Evolutionary conservation across 148 eudicot species (phyloP).

Genomic region (Persicaria maculosa): DNA sequence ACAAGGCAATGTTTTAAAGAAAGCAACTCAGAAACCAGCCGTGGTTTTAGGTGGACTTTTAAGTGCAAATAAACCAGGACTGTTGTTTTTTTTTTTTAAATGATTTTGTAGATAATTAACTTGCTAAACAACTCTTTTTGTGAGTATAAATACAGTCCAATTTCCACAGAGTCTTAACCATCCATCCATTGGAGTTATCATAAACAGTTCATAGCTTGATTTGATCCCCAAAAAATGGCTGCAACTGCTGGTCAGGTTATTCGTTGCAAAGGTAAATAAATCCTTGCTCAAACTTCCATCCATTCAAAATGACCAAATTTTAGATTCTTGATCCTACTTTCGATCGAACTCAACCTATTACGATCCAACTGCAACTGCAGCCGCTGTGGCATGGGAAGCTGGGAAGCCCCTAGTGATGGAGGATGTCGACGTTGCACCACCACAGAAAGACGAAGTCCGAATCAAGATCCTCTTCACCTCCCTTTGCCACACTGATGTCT

Average conservation of each 20-base stretch:
- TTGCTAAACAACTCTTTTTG: not conserved
- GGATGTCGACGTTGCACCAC: slow-evolving; percentile 78
- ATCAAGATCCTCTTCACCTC: slow-evolving; percentile 67
- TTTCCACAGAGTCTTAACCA: not conserved
- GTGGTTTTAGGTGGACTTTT: not conserved
- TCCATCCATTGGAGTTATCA: slow-evolving; percentile 6
- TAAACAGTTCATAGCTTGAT: not conserved
- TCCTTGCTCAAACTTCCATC: not conserved
- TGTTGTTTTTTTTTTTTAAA: too few relatives aligned
- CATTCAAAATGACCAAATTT: not conserved
- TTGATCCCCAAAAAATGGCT: slow-evolving; percentile 17
- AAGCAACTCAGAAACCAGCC: not conserved
- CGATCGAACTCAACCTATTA: not conserved
- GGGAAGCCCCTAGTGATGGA: slow-evolving; percentile 71
- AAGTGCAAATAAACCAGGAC: not conserved
- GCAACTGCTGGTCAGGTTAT: slow-evolving; percentile 34
- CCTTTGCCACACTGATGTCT: slow-evolving; percentile 77
- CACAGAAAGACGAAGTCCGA: slow-evolving; percentile 68
- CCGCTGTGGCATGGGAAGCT: slow-evolving; percentile 93
- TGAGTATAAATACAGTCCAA: slow-evolving; percentile 1
- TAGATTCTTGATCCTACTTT: not conserved
- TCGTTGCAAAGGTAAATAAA: slow-evolving; percentile 36
- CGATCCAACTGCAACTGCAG: slow-evolving; percentile 22
- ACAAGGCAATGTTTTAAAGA: not conserved
- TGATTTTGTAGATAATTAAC: too few relatives aligned